Conservation (phyloP, 2,329 filamentous ascomycete species). For the Penicillium vulpinum region DNA sequence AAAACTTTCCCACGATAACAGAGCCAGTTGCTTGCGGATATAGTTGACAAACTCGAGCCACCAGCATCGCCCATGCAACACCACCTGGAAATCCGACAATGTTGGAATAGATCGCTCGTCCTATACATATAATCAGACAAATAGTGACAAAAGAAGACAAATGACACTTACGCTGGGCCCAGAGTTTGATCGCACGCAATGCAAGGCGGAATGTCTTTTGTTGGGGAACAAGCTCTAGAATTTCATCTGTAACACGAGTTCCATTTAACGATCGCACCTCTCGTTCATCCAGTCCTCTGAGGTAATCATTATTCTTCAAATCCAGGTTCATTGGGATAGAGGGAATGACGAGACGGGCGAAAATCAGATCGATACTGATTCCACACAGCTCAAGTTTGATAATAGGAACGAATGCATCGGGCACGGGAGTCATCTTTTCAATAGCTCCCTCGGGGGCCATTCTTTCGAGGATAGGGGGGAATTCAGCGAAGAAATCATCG, state of each 20-base stretch:
- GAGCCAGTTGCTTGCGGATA: constrained; percentile 91
- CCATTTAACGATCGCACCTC: constrained; percentile 91
- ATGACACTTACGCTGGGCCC: constrained; percentile 68
- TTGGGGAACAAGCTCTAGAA: constrained; percentile 84
- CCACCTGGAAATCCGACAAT: constrained; percentile 96
- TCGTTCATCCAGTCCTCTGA: constrained; percentile 82
- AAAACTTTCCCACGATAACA: constrained; percentile 90
- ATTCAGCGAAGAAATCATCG: constrained; percentile 88
- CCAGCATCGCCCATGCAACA: constrained; percentile 97
- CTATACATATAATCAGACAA: constrained; percentile 26
- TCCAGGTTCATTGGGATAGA: constrained; percentile 72
- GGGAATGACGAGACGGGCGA: constrained; percentile 71
- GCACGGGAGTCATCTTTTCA: constrained; percentile 79
- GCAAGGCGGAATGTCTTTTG: constrained; percentile 86
- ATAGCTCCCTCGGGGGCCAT: constrained; percentile 78
- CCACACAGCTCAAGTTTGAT: constrained; percentile 92
- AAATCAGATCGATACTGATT: constrained; percentile 94
- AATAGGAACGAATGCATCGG: constrained; percentile 90
- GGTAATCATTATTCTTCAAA: constrained; percentile 77
- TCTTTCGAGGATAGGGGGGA: constrained; percentile 74
- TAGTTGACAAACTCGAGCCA: constrained; percentile 91
- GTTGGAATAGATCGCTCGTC: constrained; percentile 89
- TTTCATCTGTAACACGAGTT: constrained; percentile 90
- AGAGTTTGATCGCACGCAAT: constrained; percentile 89
- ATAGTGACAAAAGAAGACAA: not conserved